Evolutionary conservation across 768 basidiomycete genomes (phyloP), one percentile per base, ranked within the genome.

Genomic region (Leccinum boreale): DNA sequence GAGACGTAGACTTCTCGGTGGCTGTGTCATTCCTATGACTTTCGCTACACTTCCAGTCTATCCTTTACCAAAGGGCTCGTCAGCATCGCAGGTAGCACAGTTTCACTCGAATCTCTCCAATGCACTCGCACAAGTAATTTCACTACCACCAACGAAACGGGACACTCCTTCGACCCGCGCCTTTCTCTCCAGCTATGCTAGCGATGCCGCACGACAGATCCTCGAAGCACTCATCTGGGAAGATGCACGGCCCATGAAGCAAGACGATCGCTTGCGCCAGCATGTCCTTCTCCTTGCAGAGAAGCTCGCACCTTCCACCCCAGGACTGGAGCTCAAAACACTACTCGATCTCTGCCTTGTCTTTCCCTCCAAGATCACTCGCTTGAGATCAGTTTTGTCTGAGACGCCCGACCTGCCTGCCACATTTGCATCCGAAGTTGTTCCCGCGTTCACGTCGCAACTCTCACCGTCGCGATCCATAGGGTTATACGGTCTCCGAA

Each of bases 401-500:
- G 70, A 72, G 8, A 71, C 70, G 4, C 59, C 77, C 1, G 58
- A 73, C 21, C 60, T 81, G 5, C 58, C 75, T 15, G 56, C 69
- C 11, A 63, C 64, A 26, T 69, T 82, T 50, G 54, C 73, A 57
- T 65, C 66, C 17, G 82, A 85, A 29, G 78, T 85, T 5, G 74
- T 87, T 0, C 81, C 86, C 3, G 81, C 83, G 0, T 81, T 90
- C 60, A 81, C 80, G 1, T 45, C 71, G 1, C 65, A 78, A 10
- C 75, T 90, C 1, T 74, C 82, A 0, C 72, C 76, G 14, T 65
- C 78, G 0, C 73, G 75, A 14, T 67, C 70, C 4, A 69, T 73
- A 55, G 89, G 85, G 7, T 72, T 90, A 1, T 87, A 90, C 56
- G 80, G 76, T 19, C 74, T 87, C 59, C 81, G 89, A 33, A 90